A percentile compares a stretch with the other conserved stretches of the same genome.
phyloP scores from a whole-genome alignment of 495 filamentous ascomycete species.

The Usnea hakonensis region DNA sequence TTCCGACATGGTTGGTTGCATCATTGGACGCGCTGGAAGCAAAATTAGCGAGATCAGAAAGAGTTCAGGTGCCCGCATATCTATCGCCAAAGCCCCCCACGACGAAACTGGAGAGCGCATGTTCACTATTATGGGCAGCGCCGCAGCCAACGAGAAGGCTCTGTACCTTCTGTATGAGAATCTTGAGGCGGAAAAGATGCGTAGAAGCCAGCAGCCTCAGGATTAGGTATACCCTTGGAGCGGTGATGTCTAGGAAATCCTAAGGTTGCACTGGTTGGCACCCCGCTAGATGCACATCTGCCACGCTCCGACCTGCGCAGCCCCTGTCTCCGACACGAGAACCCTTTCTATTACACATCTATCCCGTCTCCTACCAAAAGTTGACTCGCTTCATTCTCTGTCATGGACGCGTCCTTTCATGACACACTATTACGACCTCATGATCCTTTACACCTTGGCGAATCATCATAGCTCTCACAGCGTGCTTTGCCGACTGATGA shows the following conservation, averaged over 20 bases:
- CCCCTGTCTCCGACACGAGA: slow-evolving; percentile 4
- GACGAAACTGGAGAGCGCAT: slow-evolving; percentile 97
- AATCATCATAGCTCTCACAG: slow-evolving; percentile 16
- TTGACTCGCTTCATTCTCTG: slow-evolving; percentile 19
- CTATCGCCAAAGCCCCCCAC: slow-evolving; percentile 95
- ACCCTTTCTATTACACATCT: slow-evolving; percentile 1
- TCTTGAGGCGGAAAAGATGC: slow-evolving; percentile 96
- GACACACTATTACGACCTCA: slow-evolving; percentile 20
- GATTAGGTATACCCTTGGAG: slow-evolving; percentile 42
- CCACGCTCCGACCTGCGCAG: slow-evolving; percentile 7
- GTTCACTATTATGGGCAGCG: slow-evolving; percentile 98
- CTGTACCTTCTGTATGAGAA: slow-evolving; percentile 97
- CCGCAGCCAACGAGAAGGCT: slow-evolving; percentile 85
- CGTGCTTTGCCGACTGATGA: slow-evolving; percentile 22
- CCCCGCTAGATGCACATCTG: neutral
- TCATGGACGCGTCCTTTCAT: slow-evolving; percentile 13
- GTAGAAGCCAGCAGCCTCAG: slow-evolving; percentile 73
- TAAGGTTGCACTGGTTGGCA: neutral
- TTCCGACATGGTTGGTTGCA: slow-evolving; percentile 98
- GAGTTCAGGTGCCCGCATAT: slow-evolving; percentile 91
- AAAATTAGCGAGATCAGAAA: slow-evolving; percentile 99
- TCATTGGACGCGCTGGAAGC: slow-evolving; percentile 86
- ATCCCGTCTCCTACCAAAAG: slow-evolving; percentile 18
- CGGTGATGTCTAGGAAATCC: neutral
- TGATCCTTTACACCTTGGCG: slow-evolving; percentile 17